A percentile compares a stretch with the other conserved stretches of the same genome.
Conservation (phyloP, 106 monocot genomes). For the Xerophyta viscosa region DNA sequence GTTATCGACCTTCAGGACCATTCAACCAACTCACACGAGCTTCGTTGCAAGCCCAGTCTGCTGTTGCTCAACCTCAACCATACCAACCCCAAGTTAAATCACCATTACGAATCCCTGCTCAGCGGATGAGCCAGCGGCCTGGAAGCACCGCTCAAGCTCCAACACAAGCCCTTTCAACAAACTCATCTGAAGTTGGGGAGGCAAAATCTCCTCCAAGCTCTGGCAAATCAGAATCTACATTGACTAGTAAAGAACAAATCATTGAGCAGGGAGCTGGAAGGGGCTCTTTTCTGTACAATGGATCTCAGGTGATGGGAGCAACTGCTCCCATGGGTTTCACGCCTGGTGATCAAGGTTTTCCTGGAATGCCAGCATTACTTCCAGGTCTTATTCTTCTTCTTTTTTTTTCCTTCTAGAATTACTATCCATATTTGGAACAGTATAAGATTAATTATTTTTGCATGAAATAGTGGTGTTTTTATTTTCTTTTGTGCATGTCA, state of each 20-base stretch:
- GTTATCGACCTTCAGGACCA: conserved; percentile 6
- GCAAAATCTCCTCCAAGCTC: conserved; percentile 43
- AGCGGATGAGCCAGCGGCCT: conserved; percentile 16
- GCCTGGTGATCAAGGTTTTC: conserved; percentile 72
- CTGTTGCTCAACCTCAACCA: conserved; percentile 26
- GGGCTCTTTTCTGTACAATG: conserved; percentile 49
- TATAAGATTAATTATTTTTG: too few species aligned
- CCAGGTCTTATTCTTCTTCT: too few species aligned
- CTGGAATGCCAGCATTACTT: conserved; percentile 75
- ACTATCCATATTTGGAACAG: too few species aligned
- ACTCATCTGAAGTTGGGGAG: conserved; percentile 46
- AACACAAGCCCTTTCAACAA: conserved; percentile 23
- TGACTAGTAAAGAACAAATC: conserved; percentile 41
- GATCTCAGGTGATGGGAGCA: conserved; percentile 75
- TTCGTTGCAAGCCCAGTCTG: conserved; percentile 11
- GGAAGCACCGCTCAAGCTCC: conserved; percentile 21
- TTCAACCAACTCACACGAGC: conserved; percentile 21
- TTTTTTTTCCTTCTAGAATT: too few species aligned
- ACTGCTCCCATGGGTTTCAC: conserved; percentile 46
- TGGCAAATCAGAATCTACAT: conserved; percentile 35
- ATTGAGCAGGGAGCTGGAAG: conserved; percentile 35
- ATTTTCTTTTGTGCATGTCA: too few species aligned
- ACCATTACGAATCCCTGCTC: conserved; percentile 17
- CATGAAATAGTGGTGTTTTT: too few species aligned
- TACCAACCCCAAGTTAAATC: conserved; percentile 15